Percentiles rank a stretch among this genome's conserved stretches.
Evolutionary conservation across 1,139 yeast species (phyloP).

Genomic region (Suhomyces choctaworum): DNA sequence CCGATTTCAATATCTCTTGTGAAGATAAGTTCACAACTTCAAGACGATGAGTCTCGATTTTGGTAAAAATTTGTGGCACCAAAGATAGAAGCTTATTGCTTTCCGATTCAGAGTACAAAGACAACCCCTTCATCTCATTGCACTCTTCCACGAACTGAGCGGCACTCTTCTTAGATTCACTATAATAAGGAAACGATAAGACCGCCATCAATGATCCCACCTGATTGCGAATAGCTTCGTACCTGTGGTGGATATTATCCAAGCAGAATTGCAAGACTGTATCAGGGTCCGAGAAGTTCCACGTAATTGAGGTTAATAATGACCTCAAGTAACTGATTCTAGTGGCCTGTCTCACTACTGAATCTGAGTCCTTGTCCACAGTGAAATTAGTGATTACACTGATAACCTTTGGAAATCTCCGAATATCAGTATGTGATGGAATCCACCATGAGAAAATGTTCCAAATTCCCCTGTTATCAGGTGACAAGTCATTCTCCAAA

Average conservation of each 20-base stretch:
- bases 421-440: constrained; percentile 62
- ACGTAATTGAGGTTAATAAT: constrained; percentile 54
- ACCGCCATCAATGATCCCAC: constrained; percentile 66
- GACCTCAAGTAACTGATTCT: constrained; percentile 59
- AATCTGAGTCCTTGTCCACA: constrained; percentile 54
- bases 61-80: constrained; percentile 40
- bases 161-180: constrained; percentile 48
- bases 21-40: constrained; percentile 36
- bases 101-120: constrained; percentile 24
- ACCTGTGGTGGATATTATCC: constrained; percentile 58
- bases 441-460: constrained; percentile 73
- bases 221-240: constrained; percentile 72
- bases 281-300: constrained; percentile 58
- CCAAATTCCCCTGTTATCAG: constrained; percentile 81
- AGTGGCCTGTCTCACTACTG: constrained; percentile 70
- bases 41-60: constrained; percentile 46
- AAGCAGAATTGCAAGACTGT: constrained; percentile 49
- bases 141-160: constrained; percentile 45
- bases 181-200: constrained; percentile 53
- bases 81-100: constrained; percentile 21
- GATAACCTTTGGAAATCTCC: constrained; percentile 62
- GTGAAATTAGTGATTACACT: constrained; percentile 48
- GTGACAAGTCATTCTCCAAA: constrained; percentile 63
- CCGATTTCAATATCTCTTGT: constrained; percentile 48
- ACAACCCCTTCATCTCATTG: constrained; percentile 29